Base-by-base conservation (phyloP, 2,329 filamentous ascomycete genomes). In the Rutstroemia sp. region DNA sequence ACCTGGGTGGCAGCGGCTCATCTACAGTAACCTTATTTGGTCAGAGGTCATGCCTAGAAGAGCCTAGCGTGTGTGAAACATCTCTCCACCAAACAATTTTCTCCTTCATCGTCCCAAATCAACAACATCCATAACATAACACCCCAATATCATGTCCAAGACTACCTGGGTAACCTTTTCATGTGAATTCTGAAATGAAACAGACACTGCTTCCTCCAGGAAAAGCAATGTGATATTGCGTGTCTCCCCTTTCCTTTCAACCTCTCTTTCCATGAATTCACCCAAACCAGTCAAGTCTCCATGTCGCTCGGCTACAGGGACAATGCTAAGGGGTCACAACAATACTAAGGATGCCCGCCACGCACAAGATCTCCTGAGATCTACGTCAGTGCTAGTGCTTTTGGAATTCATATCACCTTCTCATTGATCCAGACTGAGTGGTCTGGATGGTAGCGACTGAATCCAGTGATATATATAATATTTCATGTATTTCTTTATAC, bases 171-270 rank as follows among this genome's bases (percentile, higher is more conserved):
- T 34, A 12, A 34, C 3, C 30, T 12, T 34, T 9, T 34, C 30
- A 12, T 10, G 30, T 34, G 12, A 1, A 34, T 10, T 12, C 9
- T 34, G 30, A 34, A 12, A 34, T 14, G 30, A 5, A 34, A 34
- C 10, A 34, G 30, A 34, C 30, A 5, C 12, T 10, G 12, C 30
- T 12, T 9, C 9, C 12, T 34, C 30, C 10, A 1, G 10, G 10
- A 14, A 34, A 64, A 45, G 57, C 47, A 59, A 65, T 21, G 54
- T 58, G 44, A 78, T 73, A 68, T 79, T 80, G 27, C 78, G 56
- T 54, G 65, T 73, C 42, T 57, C 60, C n/a, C 44, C 17, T 38
- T n/a, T 23, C 4, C 21, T 62, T 19, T 36, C 51, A 6, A 19
- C 53, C 19, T 57, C 34, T 30, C 57, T 52, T 4, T 8, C 44